Base-by-base conservation (phyloP, 225 moss, liverwort and hornwort genomes). In the Polytrichum formosum region DNA sequence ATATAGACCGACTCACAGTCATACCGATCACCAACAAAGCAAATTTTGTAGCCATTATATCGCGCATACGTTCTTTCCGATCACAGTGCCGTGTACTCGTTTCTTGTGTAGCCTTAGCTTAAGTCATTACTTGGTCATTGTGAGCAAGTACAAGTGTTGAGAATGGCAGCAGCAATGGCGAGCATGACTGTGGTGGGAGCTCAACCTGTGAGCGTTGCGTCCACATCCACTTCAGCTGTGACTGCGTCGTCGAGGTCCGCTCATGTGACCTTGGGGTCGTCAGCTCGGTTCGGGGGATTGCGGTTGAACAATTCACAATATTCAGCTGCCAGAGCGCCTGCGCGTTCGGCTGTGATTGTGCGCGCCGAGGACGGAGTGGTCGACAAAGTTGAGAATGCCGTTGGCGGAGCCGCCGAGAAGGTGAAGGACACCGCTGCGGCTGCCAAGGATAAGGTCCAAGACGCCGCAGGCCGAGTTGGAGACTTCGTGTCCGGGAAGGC, bases 291-390 rank as follows among this genome's bases (percentile, higher is more conserved):
- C 64, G 76, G 81, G 0, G 78, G 85, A 2, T 35, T 81, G 67
- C 75, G 68, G 55, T 31, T 81, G 68, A 71, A 80, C 26, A 72
- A 72, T 56, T 55, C 71, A 0, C 53, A 5, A 13, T 13, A 58
- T 20, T 6, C n/a, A 9, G 46, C 18, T 25, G 54, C 2, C 8
- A 28, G 63, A 9, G 56, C 35, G 65, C 26, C 69, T 2, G 70
- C 72, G 4, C 66, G 80, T 0, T 61, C 69, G 18, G 23, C 64
- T 2, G 73, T 82, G 59, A 71, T 81, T 70, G 85, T 85, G 64
- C 81, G 84, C 17, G 78, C 84, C 9, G 81, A 84, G 56, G 84
- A 84, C 2, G 77, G 77, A 0, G 4, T 74, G 1, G 56, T 69
- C 6, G 81, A 73, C 31, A 4, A 81, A 18, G 71, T 76, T 18